Evolutionary conservation across 2,329 filamentous ascomycete genomes (phyloP), one percentile per base, ranked within the genome.

Genomic region (Didymella lethalis): DNA sequence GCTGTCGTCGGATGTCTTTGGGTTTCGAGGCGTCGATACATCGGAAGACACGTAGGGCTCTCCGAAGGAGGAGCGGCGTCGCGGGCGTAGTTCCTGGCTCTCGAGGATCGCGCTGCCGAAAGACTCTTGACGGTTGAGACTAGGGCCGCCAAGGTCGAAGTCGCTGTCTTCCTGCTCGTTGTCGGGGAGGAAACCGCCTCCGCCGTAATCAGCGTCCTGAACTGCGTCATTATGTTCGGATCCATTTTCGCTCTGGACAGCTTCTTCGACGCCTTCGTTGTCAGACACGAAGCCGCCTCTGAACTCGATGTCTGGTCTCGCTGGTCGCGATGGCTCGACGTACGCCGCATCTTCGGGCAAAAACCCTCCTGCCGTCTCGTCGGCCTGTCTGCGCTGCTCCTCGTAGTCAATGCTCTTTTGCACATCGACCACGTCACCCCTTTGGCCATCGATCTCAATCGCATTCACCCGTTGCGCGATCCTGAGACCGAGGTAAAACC

Each of bases 401-500:
- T 70, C 63, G 20, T 63, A 64, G 10, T 68, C 69, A 10, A 76
- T 74, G n/a, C 69, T 69, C 8, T 64, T 67, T 40, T 76, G 70
- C 1, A 77, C 64, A 57, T 75, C 63, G 10, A 72, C 56, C 8
- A 52, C 56, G 0, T 67, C 69, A 0, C 69, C 73, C 7, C 57
- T 69, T 28, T 76, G 70, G 3, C 71, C 75, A 53, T 75, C 71
- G 26, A 75, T 77, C 44, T 74, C 73, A n/a, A 76, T 77, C 11
- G 78, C 85, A 75, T 88, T 90, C 34, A 96, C 87, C 59, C 90
- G 83, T 73, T 93, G 87, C 29, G 88, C 83, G 41, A 97, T 91
- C 44, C 85, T 83, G 60, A 94, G 73, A 6, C 86, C 89, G 23
- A 85, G 76, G 53, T 88, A 76, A 40, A 87, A 84, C 40, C 86